Evolutionary conservation across 805 yeast species (phyloP).

Genomic region (Metschnikowia amazonensis): DNA sequence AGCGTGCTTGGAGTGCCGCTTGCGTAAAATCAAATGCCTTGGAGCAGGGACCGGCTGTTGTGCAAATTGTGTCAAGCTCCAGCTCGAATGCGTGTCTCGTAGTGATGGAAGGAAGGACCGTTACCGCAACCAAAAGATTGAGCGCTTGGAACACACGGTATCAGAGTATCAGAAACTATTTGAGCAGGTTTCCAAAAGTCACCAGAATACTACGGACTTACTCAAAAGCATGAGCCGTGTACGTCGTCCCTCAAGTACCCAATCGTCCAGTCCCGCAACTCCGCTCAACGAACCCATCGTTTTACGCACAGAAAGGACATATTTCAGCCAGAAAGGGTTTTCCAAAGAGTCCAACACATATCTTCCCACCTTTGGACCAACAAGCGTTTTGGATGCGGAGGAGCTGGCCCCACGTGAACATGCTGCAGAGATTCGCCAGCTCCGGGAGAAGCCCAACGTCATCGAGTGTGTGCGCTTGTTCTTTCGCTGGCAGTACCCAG

Average conservation of each 20-base stretch:
- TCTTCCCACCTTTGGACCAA: constrained; percentile 13
- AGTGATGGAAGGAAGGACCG: constrained; percentile 13
- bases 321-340: constrained; percentile 8
- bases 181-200: constrained; percentile 1
- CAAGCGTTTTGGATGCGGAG: constrained; percentile 15
- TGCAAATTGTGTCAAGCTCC: constrained; percentile 7
- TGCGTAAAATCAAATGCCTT: constrained; percentile 9
- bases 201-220: background rate
- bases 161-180: constrained; percentile 4
- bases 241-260: background rate
- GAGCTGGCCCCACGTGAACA: constrained; percentile 8
- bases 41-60: constrained; percentile 4
- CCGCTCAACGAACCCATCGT: background rate
- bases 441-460: constrained; percentile 9
- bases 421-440: constrained; percentile 4
- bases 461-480: constrained; percentile 13
- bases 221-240: background rate
- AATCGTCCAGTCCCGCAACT: background rate
- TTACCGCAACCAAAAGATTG: constrained; percentile 7
- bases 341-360: constrained; percentile 6
- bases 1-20: constrained; percentile 14
- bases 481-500: constrained; percentile 18
- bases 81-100: constrained; percentile 8
- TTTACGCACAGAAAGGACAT: constrained; percentile 7
- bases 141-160: constrained; percentile 7